These are phyloP conservation scores for Fusarium cyanostomum DNA, from an alignment of 2,329 filamentous ascomycete species.

Conservation along the genomic window DNA sequence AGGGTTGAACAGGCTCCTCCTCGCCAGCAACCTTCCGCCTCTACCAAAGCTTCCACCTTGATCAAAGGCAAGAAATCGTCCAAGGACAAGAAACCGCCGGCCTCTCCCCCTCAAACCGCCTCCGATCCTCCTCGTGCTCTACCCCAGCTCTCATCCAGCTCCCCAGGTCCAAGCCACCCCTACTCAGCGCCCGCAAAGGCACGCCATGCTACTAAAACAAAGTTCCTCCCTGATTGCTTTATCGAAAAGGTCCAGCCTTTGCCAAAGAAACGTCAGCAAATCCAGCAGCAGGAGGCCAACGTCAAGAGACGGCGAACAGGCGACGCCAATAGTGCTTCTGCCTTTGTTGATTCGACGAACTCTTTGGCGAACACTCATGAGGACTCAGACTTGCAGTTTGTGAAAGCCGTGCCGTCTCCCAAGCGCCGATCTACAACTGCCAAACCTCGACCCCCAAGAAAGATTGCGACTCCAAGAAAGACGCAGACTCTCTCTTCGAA, in stretches of 20 bases:
- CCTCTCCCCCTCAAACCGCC: background rate
- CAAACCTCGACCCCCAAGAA: background rate
- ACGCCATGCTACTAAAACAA: background rate
- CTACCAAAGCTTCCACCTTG: background rate
- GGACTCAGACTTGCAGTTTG: conserved; percentile 18
- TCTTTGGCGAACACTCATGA: background rate
- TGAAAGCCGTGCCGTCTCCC: conserved; percentile 3
- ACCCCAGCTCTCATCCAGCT: background rate
- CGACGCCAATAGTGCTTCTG: background rate
- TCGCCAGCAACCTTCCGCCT: background rate
- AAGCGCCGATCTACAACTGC: background rate
- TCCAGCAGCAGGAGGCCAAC: background rate
- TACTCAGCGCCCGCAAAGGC: background rate
- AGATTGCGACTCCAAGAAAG: background rate
- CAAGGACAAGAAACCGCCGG: background rate
- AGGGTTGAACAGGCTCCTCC: conserved; percentile 1
- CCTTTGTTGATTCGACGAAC: background rate
- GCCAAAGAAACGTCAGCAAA: conserved; percentile 12
- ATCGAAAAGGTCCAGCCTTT: conserved; percentile 28
- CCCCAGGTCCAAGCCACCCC: background rate
- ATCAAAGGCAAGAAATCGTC: background rate
- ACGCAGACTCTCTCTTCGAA: background rate
- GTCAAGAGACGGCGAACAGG: conserved; percentile 27
- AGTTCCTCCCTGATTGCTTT: conserved; percentile 21
- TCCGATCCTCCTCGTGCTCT: background rate